These are phyloP conservation scores for Aspergillus diversus DNA, from an alignment of 495 filamentous ascomycete genomes.

Conservation along the genomic window DNA sequence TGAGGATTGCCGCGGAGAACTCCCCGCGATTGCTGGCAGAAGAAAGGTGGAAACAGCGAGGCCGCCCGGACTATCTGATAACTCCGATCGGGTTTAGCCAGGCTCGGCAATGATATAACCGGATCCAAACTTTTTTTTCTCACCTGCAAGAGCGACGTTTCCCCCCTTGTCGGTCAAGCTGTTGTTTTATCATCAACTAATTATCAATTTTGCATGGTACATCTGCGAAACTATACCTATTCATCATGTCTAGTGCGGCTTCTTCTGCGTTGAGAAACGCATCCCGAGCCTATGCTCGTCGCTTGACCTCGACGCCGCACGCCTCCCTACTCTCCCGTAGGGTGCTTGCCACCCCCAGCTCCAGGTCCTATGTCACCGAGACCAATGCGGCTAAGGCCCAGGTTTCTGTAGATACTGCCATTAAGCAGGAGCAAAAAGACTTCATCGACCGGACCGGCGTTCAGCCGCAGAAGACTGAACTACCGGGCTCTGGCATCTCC, in stretches of 20 bases:
- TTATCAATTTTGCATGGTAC: conserved; percentile 29
- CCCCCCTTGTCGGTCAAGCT: conserved; percentile 12
- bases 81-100: conserved; percentile 32
- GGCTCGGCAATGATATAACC: conserved; percentile 37
- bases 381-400: conserved; percentile 78
- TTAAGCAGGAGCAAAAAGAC: conserved; percentile 79
- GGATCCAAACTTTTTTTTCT: conserved; percentile 31
- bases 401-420: conserved; percentile 79
- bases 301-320: conserved; percentile 46
- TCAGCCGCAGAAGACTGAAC: conserved; percentile 51
- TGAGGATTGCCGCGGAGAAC: conserved; percentile 4
- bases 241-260: conserved; percentile 71
- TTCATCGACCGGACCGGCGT: conserved; percentile 74
- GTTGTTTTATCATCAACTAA: conserved; percentile 19
- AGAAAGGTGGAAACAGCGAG: conserved; percentile 8
- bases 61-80: conserved; percentile 24
- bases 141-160: conserved; percentile 13
- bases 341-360: conserved; percentile 39
- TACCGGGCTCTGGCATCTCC: conserved; percentile 62
- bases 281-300: conserved; percentile 67
- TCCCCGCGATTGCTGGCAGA: background rate
- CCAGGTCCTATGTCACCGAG: conserved; percentile 80
- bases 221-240: conserved; percentile 27
- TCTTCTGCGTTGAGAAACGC: conserved; percentile 77
- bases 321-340: conserved; percentile 53